phyloP scores from a whole-genome alignment of 805 yeast genomes.

The Candida chilensis region DNA sequence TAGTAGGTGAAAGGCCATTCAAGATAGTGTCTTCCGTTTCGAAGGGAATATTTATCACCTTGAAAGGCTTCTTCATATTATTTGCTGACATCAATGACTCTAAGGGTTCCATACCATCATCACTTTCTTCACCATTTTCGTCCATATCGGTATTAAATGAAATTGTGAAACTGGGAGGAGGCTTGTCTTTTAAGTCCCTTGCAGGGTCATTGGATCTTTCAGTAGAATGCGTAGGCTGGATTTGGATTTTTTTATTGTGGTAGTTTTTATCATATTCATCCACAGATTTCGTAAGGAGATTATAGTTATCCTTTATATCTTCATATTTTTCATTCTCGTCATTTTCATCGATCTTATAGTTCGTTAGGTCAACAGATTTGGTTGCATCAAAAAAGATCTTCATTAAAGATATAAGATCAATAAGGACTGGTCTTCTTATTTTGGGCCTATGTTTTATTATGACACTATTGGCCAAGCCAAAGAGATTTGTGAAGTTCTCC shows the following conservation, averaged over 20 bases:
- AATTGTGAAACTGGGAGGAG: conserved; percentile 1
- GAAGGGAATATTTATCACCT: too few species aligned
- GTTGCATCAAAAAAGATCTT: conserved; percentile 35
- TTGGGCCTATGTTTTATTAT: too few species aligned
- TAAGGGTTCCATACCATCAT: too few species aligned
- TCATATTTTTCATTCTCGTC: conserved; percentile 30
- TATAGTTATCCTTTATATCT: conserved; percentile 29
- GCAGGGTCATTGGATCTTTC: background rate
- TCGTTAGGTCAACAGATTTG: conserved; percentile 35
- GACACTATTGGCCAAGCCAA: conserved; percentile 32
- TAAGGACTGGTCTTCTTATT: too few species aligned
- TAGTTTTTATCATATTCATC: conserved; percentile 4
- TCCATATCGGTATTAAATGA: background rate
- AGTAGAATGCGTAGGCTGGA: background rate
- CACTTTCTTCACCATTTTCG: background rate
- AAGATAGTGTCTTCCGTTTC: too few species aligned
- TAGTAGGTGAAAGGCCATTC: too few species aligned
- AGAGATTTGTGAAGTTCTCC: conserved; percentile 30
- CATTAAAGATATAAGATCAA: too few species aligned
- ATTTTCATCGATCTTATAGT: conserved; percentile 28
- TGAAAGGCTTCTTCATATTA: too few species aligned
- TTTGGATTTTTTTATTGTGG: background rate
- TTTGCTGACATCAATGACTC: too few species aligned
- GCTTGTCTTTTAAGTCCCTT: too few species aligned
- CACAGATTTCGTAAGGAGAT: conserved; percentile 11